phyloP scores from a whole-genome alignment of 2,329 filamentous ascomycete genomes.

The Fusarium devonianum region DNA sequence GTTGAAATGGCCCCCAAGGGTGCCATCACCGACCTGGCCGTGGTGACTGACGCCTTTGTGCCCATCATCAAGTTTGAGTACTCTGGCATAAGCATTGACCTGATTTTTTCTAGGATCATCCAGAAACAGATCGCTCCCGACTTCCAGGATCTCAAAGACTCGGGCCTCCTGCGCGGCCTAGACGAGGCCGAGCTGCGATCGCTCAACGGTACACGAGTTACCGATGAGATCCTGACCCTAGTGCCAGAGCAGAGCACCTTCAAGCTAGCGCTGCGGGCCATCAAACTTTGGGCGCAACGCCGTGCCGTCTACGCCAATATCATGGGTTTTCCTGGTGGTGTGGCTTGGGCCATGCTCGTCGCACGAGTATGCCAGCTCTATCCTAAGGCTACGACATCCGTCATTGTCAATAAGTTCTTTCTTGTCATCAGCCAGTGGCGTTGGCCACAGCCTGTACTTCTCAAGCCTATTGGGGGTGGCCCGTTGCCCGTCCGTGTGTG shows the following conservation, averaged over 20 bases:
- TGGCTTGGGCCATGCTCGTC: constrained; percentile 98
- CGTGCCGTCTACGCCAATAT: constrained; percentile 96
- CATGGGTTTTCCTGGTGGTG: constrained; percentile 94
- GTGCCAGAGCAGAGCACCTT: constrained; percentile 93
- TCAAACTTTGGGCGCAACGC: constrained; percentile 95
- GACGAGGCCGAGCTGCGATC: constrained; percentile 88
- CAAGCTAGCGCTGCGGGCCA: constrained; percentile 83
- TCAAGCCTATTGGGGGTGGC: constrained; percentile 86
- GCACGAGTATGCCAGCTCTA: constrained; percentile 96
- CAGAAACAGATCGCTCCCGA: constrained; percentile 73
- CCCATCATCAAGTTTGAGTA: constrained; percentile 98
- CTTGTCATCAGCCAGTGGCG: constrained; percentile 88
- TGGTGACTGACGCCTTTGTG: constrained; percentile 89
- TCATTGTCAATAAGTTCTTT: constrained; percentile 94
- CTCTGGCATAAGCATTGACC: constrained; percentile 88
- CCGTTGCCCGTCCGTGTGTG: constrained; percentile 85
- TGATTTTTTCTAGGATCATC: constrained; percentile 83
- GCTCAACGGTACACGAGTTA: constrained; percentile 93
- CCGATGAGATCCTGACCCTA: constrained; percentile 86
- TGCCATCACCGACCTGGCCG: constrained; percentile 83
- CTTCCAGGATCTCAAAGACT: constrained; percentile 78
- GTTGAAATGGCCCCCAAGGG: constrained; percentile 76
- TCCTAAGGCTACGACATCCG: constrained; percentile 86
- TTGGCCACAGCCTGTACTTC: constrained; percentile 91
- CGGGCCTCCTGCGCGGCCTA: constrained; percentile 82